Evolutionary conservation across 176 grass and related monocot genomes (phyloP).

Genomic region (Chloris gayana): DNA sequence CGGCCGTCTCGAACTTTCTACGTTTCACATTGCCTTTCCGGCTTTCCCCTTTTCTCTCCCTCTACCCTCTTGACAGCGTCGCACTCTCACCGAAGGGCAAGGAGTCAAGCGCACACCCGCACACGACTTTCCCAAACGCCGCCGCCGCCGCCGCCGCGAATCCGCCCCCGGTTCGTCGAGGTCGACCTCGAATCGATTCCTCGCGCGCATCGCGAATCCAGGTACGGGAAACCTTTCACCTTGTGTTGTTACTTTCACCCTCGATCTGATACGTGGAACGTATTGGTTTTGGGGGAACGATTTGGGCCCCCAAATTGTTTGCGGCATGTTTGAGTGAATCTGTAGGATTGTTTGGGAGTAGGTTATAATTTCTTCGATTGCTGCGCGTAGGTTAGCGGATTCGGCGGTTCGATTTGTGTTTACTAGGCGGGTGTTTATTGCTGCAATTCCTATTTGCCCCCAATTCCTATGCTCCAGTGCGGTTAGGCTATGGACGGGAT

Average conservation of each 20-base stretch:
- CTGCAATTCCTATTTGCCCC: neutral
- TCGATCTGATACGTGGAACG: constrained; percentile 2
- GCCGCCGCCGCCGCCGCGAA: neutral
- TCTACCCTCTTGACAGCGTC: neutral
- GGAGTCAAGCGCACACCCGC: neutral
- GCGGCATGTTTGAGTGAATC: neutral
- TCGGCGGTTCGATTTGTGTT: too few species aligned
- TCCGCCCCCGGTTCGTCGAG: neutral
- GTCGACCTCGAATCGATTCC: constrained; percentile 14
- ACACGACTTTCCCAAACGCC: neutral
- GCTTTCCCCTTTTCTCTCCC: neutral
- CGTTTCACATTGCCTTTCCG: constrained; percentile 4
- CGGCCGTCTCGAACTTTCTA: constrained; percentile 41
- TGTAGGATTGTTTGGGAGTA: neutral
- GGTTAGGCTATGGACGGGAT: constrained; percentile 16
- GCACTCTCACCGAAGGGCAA: constrained; percentile 10
- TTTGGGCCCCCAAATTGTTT: neutral
- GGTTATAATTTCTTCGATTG: neutral
- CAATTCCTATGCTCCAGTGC: neutral
- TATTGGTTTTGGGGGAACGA: neutral
- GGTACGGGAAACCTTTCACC: constrained; percentile 10
- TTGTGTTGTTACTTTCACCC: neutral
- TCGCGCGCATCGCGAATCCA: constrained; percentile 7
- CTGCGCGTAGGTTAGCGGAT: neutral
- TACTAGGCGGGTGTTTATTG: neutral